Percentiles rank a stretch among this genome's conserved stretches.
These are phyloP conservation scores for Coleophoma cylindrospora DNA, from an alignment of 2,329 filamentous ascomycete genomes.

Conservation along the genomic window DNA sequence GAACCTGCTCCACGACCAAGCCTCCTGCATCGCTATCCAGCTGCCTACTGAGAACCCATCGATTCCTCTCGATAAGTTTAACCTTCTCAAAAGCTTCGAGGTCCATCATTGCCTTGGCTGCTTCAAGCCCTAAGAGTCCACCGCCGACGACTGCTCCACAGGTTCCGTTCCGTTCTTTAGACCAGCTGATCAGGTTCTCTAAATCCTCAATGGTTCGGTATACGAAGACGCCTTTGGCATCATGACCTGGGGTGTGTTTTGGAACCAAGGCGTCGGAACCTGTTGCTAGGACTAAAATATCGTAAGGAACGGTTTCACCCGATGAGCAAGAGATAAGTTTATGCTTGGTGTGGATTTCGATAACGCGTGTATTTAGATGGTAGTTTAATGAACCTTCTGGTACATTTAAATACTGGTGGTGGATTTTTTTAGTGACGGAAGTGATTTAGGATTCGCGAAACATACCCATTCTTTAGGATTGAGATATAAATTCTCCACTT, in stretches of 20 bases:
- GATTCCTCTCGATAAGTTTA: constrained; percentile 74
- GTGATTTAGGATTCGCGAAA: neutral
- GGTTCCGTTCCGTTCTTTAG: constrained; percentile 59
- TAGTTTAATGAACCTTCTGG: constrained; percentile 64
- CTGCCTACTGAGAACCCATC: constrained; percentile 79
- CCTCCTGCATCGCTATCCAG: constrained; percentile 75
- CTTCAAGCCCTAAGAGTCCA: constrained; percentile 79
- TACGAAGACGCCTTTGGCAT: constrained; percentile 81
- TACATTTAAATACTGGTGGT: constrained; percentile 19
- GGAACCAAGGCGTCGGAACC: constrained; percentile 76
- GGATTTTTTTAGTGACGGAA: neutral
- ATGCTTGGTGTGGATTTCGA: constrained; percentile 54
- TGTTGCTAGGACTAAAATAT: constrained; percentile 78
- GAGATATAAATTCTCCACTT: constrained; percentile 82
- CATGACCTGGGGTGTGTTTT: constrained; percentile 65
- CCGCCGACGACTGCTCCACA: constrained; percentile 77
- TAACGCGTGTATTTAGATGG: constrained; percentile 70
- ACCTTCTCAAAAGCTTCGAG: constrained; percentile 69
- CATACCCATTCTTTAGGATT: constrained; percentile 78
- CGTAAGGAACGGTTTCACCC: constrained; percentile 68
- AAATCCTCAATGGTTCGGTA: constrained; percentile 84
- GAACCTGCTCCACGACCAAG: constrained; percentile 79
- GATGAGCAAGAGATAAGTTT: constrained; percentile 68
- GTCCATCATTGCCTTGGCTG: constrained; percentile 89
- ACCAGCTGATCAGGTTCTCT: constrained; percentile 69